These are phyloP conservation scores for Malus hybrid DNA, from an alignment of 331 rosid species.

Conservation along the genomic window DNA sequence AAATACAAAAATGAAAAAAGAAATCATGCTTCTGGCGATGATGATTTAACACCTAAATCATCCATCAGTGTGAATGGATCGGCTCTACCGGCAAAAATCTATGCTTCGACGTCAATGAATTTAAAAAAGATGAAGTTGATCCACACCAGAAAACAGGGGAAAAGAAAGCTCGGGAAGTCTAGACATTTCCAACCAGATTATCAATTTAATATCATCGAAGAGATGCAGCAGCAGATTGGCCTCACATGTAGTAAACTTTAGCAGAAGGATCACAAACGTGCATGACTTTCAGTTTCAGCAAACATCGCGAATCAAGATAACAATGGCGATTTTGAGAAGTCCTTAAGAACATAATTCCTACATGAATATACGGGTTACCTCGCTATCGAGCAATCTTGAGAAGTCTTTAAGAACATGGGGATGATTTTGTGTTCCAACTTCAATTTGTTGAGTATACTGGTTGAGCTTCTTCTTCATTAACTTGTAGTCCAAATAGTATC, in stretches of 20 bases:
- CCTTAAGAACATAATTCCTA: no score
- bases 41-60: not conserved
- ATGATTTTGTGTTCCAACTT: constrained; percentile 22
- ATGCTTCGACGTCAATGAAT: not conserved
- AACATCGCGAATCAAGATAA: not conserved
- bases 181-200: not conserved
- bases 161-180: not conserved
- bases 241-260: not conserved
- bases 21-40: not conserved
- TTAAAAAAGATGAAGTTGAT: not conserved
- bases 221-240: not conserved
- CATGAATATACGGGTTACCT: constrained; percentile 12
- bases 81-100: not conserved
- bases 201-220: not conserved
- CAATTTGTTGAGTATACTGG: constrained; percentile 30
- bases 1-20: not conserved
- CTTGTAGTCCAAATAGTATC: constrained; percentile 38
- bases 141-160: not conserved
- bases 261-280: not conserved
- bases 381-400: constrained; percentile 34
- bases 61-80: not conserved
- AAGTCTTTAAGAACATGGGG: constrained; percentile 35
- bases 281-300: not conserved
- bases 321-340: no score
- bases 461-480: constrained; percentile 41